These are phyloP conservation scores for Annulohypoxylon maeteangense DNA, from an alignment of 495 filamentous ascomycete genomes.

Conservation along the genomic window DNA sequence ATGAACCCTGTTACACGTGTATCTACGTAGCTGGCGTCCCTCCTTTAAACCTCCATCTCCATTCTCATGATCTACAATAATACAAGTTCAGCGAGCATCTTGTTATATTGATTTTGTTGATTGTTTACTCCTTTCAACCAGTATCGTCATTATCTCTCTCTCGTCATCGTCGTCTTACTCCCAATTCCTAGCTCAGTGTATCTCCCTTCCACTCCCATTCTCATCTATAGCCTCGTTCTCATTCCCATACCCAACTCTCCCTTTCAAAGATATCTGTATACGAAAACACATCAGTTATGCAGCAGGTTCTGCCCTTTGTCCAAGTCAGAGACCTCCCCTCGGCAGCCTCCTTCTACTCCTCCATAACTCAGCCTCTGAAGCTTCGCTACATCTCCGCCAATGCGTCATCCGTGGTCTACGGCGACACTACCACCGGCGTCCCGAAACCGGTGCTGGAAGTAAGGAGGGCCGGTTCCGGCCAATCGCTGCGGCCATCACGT, in stretches of 20 bases:
- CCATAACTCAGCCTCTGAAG: slow-evolving; percentile 77
- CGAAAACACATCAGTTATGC: slow-evolving; percentile 35
- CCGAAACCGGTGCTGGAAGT: slow-evolving; percentile 53
- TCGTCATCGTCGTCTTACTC: not conserved
- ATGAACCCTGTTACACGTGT: slow-evolving; percentile 35
- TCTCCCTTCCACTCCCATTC: not conserved
- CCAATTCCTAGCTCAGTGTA: not conserved
- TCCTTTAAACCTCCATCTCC: not conserved
- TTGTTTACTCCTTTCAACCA: not conserved
- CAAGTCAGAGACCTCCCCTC: slow-evolving; percentile 80
- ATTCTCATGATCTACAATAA: slow-evolving; percentile 13
- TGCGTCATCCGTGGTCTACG: slow-evolving; percentile 48
- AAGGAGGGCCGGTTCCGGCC: slow-evolving; percentile 43
- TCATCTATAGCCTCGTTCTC: not conserved
- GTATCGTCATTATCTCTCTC: not conserved
- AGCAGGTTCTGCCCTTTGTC: slow-evolving; percentile 54
- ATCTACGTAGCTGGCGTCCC: slow-evolving; percentile 23
- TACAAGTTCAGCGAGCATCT: slow-evolving; percentile 6
- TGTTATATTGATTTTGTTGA: not conserved
- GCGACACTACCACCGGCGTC: slow-evolving; percentile 47
- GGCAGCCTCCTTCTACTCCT: slow-evolving; percentile 82
- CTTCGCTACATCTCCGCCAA: slow-evolving; percentile 70
- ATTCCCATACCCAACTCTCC: not conserved
- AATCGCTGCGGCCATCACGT: slow-evolving; percentile 49
- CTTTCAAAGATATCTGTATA: not conserved